These are phyloP conservation scores for Glycine soja DNA, from an alignment of 306 rosid species.

Conservation along the genomic window DNA sequence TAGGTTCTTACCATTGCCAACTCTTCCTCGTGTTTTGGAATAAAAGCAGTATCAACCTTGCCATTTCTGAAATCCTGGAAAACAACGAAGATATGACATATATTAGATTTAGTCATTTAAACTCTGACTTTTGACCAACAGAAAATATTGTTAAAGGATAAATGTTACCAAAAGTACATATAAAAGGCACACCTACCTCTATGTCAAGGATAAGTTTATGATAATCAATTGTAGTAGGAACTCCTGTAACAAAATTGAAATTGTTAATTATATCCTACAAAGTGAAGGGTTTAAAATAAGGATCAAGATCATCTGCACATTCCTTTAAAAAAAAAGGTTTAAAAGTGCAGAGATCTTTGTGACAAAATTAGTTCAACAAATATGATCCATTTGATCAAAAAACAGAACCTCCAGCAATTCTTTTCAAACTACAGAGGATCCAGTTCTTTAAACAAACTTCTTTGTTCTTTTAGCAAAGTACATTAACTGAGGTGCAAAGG, in stretches of 20 bases:
- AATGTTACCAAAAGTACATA: conserved; percentile 3
- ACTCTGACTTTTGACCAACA: conserved; percentile 13
- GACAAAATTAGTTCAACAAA: conserved; percentile 14
- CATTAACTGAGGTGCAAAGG: conserved; percentile 27
- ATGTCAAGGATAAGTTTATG: conserved; percentile 94
- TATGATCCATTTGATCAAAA: conserved; percentile 10
- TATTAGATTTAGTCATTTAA: conserved; percentile 28
- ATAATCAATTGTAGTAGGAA: conserved; percentile 98
- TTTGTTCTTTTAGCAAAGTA: conserved; percentile 2
- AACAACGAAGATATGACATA: conserved; percentile 17
- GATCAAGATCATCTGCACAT: conserved; percentile 30
- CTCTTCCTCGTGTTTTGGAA: conserved; percentile 93
- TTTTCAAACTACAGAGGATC: conserved; percentile 31
- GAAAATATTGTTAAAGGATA: conserved; percentile 35
- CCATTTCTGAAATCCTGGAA: conserved; percentile 89
- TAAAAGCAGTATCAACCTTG: conserved; percentile 93
- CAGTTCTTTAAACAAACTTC: not conserved
- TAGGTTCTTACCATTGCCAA: conserved; percentile 68
- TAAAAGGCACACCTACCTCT: conserved; percentile 61
- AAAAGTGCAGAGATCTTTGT: not conserved
- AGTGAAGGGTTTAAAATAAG: conserved; percentile 31
- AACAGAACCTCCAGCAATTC: conserved; percentile 18
- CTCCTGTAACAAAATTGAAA: conserved; percentile 62
- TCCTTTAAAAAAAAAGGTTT: conserved; percentile 1
- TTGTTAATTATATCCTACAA: conserved; percentile 21